Conservation (phyloP, 768 basidiomycete genomes). For the Leccinum sublutescens region DNA sequence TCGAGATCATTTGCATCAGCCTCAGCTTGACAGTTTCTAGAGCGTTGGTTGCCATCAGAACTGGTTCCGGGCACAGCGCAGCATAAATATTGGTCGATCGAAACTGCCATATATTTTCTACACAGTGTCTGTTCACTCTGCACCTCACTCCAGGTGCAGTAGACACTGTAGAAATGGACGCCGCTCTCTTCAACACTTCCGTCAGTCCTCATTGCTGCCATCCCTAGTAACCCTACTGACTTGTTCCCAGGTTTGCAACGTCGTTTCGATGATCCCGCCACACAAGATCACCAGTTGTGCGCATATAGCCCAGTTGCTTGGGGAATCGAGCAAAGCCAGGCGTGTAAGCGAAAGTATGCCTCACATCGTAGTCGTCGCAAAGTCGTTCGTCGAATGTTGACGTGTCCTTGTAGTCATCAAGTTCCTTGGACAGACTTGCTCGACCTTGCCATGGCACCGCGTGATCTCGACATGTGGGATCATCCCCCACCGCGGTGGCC, state of each 20-base stretch:
- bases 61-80: neutral
- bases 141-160: neutral
- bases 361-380: neutral
- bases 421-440: slow-evolving; percentile 55
- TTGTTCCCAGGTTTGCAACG: slow-evolving; percentile 57
- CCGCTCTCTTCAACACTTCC: slow-evolving; percentile 19
- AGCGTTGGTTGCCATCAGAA: neutral
- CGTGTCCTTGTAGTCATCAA: slow-evolving; percentile 55
- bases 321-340: slow-evolving; percentile 71
- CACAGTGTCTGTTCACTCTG: neutral
- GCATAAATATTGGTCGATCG: neutral
- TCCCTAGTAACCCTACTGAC: neutral
- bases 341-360: slow-evolving; percentile 75
- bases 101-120: no score
- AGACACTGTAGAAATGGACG: slow-evolving; percentile 12
- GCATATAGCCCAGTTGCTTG: slow-evolving; percentile 75
- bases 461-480: slow-evolving; percentile 65
- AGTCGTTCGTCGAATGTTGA: neutral
- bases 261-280: slow-evolving; percentile 64
- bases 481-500: slow-evolving; percentile 69
- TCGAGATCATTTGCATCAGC: neutral
- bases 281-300: slow-evolving; percentile 70
- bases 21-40: neutral
- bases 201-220: neutral
- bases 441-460: slow-evolving; percentile 77